These are phyloP conservation scores for Dictyostelium discoideum DNA, from an alignment of 78 protist genomes.

Conservation along the genomic window dicty_2.7 NC_007089.4:5534501-5535000, in stretches of 20 bases:
- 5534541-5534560: background rate
- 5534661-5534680: conserved; percentile 1
- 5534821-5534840: conserved; percentile 10
- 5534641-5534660: conserved; percentile 1
- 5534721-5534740: conserved; percentile 13
- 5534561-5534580: no score
- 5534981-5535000: background rate
- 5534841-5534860: conserved; percentile 22
- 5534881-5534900: conserved; percentile 3
- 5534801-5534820: background rate
- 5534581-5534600: background rate
- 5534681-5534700: background rate
- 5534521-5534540: background rate
- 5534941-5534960: background rate
- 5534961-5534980: background rate
- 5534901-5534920: conserved; percentile 8
- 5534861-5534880: background rate
- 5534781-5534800: background rate
- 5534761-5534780: background rate
- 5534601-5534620: background rate
- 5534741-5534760: background rate
- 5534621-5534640: conserved; percentile 9
- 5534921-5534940: conserved; percentile 8
- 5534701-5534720: conserved; percentile 9
- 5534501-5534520: background rate